Evolutionary conservation across 208 protist species (phyloP), one percentile per base, ranked within the genome.

Genomic region (Acanthamoeba royreba): DNA sequence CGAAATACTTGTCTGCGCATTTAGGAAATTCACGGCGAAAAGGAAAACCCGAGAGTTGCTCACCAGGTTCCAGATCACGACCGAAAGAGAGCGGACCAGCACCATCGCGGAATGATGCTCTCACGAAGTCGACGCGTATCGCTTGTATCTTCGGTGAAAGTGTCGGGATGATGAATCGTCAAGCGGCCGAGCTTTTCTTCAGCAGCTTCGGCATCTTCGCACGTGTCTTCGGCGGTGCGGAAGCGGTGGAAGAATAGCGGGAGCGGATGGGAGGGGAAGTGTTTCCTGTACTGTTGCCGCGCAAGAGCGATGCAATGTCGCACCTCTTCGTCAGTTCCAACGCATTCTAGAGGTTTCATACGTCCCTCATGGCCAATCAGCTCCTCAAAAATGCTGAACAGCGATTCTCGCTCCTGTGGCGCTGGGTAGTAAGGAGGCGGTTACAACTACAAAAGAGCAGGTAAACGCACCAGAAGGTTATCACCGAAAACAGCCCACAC

Each of bases 401-500:
- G 77, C 45, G 42, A 49, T 45, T 86, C 46, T n/a, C 46, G 42
- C 43, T 86, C 66, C 66, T 77, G 66, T 38, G 22, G 55, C 55
- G 5, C 22, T 17, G n/a, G n/a, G n/a, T n/a, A n/a, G n/a, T n/a
- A n/a, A n/a, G n/a, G n/a, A n/a, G n/a, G n/a, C n/a, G n/a, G n/a
- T n/a, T n/a, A n/a, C n/a, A n/a, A n/a, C n/a, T n/a, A n/a, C n/a
- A 66, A 4, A 25, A 28, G 11, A 5, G 55, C 55, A 66, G 33
- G 33, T 35, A 28, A 4, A 25, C 66, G 66, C 45, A 77, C 77
- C 31, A 86, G 46, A 45, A 86, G 77, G 31, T 86, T 86, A 28
- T 86, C 77, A 11, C 77, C 77, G 43, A 86, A 86, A 19, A 86
- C 77, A 35, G 45, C 46, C 77, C 77, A 86, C 46, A 86, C 77